Evolutionary conservation across 768 basidiomycete species (phyloP).

Genomic region (Tephrocybe sp.): DNA sequence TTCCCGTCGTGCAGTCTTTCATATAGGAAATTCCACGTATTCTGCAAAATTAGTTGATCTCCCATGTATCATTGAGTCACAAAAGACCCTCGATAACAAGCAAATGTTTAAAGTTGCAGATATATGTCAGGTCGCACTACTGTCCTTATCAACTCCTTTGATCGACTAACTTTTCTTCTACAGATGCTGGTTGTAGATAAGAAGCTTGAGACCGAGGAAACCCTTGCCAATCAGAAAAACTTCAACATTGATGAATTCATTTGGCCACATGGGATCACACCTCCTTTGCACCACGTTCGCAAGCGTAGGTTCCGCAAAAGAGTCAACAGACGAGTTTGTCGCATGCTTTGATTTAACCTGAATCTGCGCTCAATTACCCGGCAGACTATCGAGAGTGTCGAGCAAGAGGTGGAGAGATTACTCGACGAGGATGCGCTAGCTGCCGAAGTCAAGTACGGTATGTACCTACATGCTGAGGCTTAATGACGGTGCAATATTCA

Average conservation of each 20-base stretch:
- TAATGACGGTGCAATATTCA: background rate
- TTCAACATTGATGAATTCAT: conserved; percentile 96
- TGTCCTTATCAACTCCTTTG: conserved; percentile 1
- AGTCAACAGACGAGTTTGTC: conserved; percentile 73
- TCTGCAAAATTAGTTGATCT: conserved; percentile 94
- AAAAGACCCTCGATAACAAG: conserved; percentile 94
- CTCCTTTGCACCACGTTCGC: conserved; percentile 85
- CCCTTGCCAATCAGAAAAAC: conserved; percentile 55
- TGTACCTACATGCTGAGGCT: conserved; percentile 12
- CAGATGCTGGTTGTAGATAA: conserved; percentile 94
- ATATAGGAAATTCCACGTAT: conserved; percentile 77
- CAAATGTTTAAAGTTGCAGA: conserved; percentile 99
- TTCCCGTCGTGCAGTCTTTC: conserved; percentile 87
- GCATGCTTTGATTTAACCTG: background rate
- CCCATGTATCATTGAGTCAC: conserved; percentile 90
- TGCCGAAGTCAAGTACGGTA: conserved; percentile 76
- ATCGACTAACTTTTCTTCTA: conserved; percentile 5
- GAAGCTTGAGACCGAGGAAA: conserved; percentile 69
- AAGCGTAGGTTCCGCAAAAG: conserved; percentile 93
- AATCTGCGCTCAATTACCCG: background rate
- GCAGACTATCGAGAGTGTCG: conserved; percentile 94
- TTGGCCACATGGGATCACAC: conserved; percentile 95
- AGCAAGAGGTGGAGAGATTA: conserved; percentile 88
- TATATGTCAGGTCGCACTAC: conserved; percentile 80
- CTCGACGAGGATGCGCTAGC: conserved; percentile 80